Evolutionary conservation across 1,284 basidiomycete species (phyloP), one percentile per base, ranked within the genome.

Genomic region (Cutaneotrichosporon arboriforme): DNA sequence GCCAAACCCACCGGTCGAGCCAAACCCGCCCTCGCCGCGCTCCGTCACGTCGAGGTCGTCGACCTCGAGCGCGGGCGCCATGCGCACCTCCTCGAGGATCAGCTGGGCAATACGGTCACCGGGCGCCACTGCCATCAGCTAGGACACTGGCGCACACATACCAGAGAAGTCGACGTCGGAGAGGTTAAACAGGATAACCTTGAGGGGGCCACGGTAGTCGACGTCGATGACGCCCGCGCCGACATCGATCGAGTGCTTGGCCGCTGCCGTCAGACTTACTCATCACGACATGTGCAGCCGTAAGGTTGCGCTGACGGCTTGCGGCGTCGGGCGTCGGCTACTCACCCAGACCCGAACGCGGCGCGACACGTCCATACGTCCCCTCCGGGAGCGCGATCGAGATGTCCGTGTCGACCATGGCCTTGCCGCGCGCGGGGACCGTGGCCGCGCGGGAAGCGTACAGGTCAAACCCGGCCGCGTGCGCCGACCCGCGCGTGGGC

Each of bases 211-310:
- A 41, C 96, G 82, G 75, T 99, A 98, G 74, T 99, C 96, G 14
- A 89, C 88, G 63, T 99, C 96, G 53, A 99, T 84, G 15, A 99
- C 96, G 38, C 96, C 96, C 4, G 96, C 96, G 3, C 96, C 96
- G 0, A 90, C 94, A 72, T 96, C 89, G 62, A 98, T 97, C 81
- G 93, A 94, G 75, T 91, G 92, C 73, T 99, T 98, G 38, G 87
- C 88, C 8, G 96, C 94, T 93, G 37, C 7, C 4, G 10, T 52
- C 15, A 34, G n/a, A n/a, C n/a, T n/a, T n/a, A n/a, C n/a, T n/a
- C n/a, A n/a, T n/a, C n/a, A n/a, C n/a, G n/a, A n/a, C n/a, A n/a
- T n/a, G n/a, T 37, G 36, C n/a, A n/a, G n/a, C 38, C 18, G 14
- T 17, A 9, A n/a, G 12, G 14, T 13, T n/a, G 36, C 36, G 36